phyloP scores from a whole-genome alignment of 768 basidiomycete species.

The Fistulinella prunicolor region DNA sequence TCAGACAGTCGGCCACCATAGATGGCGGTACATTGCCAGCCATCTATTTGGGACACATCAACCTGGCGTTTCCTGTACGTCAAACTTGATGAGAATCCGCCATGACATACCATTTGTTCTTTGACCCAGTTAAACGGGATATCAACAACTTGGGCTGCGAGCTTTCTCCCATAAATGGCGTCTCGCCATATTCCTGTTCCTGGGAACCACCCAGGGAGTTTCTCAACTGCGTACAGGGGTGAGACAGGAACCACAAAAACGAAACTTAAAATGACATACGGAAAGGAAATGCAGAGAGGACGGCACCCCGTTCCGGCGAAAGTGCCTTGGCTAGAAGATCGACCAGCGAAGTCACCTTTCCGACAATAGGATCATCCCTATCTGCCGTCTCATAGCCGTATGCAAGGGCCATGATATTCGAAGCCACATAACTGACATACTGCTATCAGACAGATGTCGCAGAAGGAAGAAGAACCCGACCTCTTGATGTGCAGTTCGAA shows the following conservation, averaged over 20 bases:
- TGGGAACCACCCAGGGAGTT: conserved; percentile 25
- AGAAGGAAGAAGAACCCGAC: neutral
- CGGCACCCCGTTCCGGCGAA: conserved; percentile 17
- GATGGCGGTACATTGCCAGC: conserved; percentile 19
- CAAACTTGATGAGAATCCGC: neutral
- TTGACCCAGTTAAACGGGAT: conserved; percentile 26
- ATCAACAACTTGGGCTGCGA: conserved; percentile 21
- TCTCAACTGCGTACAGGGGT: conserved; percentile 11
- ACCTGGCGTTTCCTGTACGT: neutral
- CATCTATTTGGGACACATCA: conserved; percentile 8
- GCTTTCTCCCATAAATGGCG: conserved; percentile 9
- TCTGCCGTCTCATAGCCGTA: conserved; percentile 23
- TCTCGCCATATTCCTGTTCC: conserved; percentile 20
- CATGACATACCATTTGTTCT: conserved; percentile 19
- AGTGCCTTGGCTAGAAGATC: conserved; percentile 20
- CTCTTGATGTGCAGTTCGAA: conserved; percentile 25
- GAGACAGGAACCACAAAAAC: neutral
- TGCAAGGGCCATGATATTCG: conserved; percentile 25
- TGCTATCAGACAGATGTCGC: neutral
- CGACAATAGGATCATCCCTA: conserved; percentile 23
- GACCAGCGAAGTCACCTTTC: conserved; percentile 14
- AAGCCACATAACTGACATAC: conserved; percentile 20
- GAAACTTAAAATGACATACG: conserved; percentile 9
- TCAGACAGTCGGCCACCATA: conserved; percentile 26
- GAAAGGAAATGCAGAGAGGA: conserved; percentile 23